A percentile compares a stretch with the other conserved stretches of the same genome.
These are phyloP conservation scores for Phalaenopsis hybrid DNA, from an alignment of 116 monocot genomes.

Conservation along the genomic window DNA sequence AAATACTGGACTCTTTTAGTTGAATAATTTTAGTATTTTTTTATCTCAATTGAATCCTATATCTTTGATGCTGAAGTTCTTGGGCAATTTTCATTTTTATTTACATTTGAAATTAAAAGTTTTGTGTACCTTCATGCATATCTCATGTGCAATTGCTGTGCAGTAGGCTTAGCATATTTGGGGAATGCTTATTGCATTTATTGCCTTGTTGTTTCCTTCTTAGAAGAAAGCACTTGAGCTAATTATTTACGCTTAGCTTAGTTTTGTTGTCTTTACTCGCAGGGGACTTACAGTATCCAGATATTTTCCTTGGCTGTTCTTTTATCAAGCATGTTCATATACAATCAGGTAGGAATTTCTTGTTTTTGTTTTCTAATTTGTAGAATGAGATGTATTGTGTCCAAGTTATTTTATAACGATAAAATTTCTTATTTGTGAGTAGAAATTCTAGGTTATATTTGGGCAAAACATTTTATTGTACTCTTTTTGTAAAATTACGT, in stretches of 20 bases:
- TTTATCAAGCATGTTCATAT: conserved; percentile 93
- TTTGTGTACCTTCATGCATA: not conserved
- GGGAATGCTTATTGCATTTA: not conserved
- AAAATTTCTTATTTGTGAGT: too few relatives aligned
- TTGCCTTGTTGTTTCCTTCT: not conserved
- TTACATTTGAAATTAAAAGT: conserved; percentile 18
- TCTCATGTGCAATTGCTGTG: too few relatives aligned
- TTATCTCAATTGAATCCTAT: too few relatives aligned
- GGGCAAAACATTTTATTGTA: too few relatives aligned
- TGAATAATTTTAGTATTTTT: too few relatives aligned
- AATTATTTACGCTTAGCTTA: not conserved
- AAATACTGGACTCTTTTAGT: too few relatives aligned
- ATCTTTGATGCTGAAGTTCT: too few relatives aligned
- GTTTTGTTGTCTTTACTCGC: not conserved
- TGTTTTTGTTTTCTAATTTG: not conserved
- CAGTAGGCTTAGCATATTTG: too few relatives aligned
- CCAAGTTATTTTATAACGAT: too few relatives aligned
- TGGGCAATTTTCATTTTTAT: too few relatives aligned
- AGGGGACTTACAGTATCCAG: conserved; percentile 94
- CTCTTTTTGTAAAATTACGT: too few relatives aligned
- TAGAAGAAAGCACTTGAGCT: not conserved
- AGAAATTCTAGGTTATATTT: too few relatives aligned
- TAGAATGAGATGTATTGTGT: not conserved
- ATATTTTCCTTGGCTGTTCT: conserved; percentile 92
- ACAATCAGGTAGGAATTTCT: conserved; percentile 65